Evolutionary conservation across 805 yeast species (phyloP), one percentile per base, ranked within the genome.

Genomic region (Candida boidinii): DNA sequence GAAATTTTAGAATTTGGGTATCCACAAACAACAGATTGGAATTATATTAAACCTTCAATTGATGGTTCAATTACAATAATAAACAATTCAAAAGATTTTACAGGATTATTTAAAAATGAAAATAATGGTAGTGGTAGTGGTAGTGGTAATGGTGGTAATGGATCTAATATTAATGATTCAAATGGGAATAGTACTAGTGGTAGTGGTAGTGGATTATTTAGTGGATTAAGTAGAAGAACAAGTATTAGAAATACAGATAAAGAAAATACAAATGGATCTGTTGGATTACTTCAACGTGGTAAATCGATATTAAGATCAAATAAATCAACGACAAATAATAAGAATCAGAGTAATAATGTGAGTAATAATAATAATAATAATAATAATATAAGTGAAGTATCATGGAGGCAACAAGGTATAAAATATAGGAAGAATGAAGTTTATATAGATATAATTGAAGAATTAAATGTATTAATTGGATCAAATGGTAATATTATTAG

Each of bases 351-450:
- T n/a, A n/a, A n/a, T n/a, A n/a, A n/a, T n/a, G n/a, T n/a, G 14
- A 23, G 24, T 14, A 4, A 18, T 17, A 4, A 16, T 16, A 13
- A 14, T 17, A 18, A 29, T n/a, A 25, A 21, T 17, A 18, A 12
- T 6, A 25, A 21, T 29, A 10, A 11, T 5, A 34, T 26, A 9
- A 34, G 40, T 29, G 28, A 31, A 26, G 54, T 73, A 14, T 70
- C 88, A 8, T 85, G 95, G 95, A 66, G 95, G 33, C 56, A 68
- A 9, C 49, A 60, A 9, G 87, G 80, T 12, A 68, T 85, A 48
- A 79, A 78, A 54, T 81, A 88, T 53, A 73, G 90, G 38, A 73
- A 82, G 41, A 86, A 88, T 54, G 92, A 86, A 57, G 76, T 86
- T 12, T 78, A 70, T 43, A 59, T 88, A 34, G 81, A 81, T 43